phyloP scores from a whole-genome alignment of 805 yeast species.

The Yamadazyma olivae region DNA sequence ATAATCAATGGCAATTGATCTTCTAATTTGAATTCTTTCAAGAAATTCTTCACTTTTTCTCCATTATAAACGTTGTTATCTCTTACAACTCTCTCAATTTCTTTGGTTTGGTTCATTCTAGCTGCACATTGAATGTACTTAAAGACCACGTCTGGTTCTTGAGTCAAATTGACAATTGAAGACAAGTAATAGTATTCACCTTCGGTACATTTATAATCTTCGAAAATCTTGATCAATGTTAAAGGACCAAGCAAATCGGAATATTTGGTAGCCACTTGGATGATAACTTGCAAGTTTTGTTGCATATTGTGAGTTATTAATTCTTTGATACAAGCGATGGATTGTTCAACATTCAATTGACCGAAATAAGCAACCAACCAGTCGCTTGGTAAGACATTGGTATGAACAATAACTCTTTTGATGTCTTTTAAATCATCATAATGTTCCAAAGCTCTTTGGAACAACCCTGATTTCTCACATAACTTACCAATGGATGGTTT shows the following conservation, averaged over 20 bases:
- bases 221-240: constrained; percentile 84
- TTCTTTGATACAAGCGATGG: constrained; percentile 81
- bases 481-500: constrained; percentile 87
- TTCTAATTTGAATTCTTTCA: constrained; percentile 89
- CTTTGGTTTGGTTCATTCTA: constrained; percentile 82
- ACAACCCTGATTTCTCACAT: constrained; percentile 94
- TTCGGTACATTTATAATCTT: constrained; percentile 87
- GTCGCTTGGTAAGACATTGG: constrained; percentile 80
- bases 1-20: constrained; percentile 96
- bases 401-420: constrained; percentile 89
- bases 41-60: constrained; percentile 94
- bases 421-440: constrained; percentile 93
- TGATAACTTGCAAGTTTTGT: constrained; percentile 87
- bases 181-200: constrained; percentile 94
- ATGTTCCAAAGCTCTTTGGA: constrained; percentile 94
- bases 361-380: constrained; percentile 95
- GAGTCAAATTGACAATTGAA: constrained; percentile 88
- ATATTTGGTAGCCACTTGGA: constrained; percentile 95
- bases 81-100: constrained; percentile 92
- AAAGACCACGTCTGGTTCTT: constrained; percentile 92
- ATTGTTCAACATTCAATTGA: constrained; percentile 90
- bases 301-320: constrained; percentile 74
- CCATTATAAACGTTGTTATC: constrained; percentile 94
- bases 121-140: constrained; percentile 96
- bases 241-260: constrained; percentile 89